Evolutionary conservation across 164 flowering plant species (phyloP), one percentile per base, ranked within the genome.

Genomic region (Akebia trifoliata): DNA sequence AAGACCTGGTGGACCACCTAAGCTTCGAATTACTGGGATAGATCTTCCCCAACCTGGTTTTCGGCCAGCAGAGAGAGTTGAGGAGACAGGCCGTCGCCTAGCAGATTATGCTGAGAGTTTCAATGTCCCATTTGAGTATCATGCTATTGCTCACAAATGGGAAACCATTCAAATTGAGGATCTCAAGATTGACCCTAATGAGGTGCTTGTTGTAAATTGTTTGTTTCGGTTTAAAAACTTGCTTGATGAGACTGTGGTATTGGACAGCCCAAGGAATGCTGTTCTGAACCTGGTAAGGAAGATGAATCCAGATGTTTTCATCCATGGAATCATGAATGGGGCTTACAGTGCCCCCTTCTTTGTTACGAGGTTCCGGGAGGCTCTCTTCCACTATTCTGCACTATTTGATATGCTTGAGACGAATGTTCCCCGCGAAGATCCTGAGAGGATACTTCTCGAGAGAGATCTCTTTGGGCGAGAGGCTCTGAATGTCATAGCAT

Each of bases 21-120:
- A 46, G 72, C 75, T 86, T 63, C 73, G 84, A 36, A 86, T 91
- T 29, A 91, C 98, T 0, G 95, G 90, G 40, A 79, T 91, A 39
- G 98, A 91, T 14, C 75, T 86, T 55, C 95, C 98, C 36, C 84
- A 78, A 65, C 90, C 95, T 29, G 98, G 98, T 14, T 86, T 86
- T 65, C 68, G 92, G 28, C 96, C 98, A 25, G 83, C 90, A 2
- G 81, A 84, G 57, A 62, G 83, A 62, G 78, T 85, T 48, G 87
- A 84, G 61, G 92, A 88, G 60, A 81, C 95, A 0, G 96, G 98
- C 6, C 79, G 78, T 5, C 74, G 96, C 6, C 72, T 91, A 54
- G 71, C 72, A 32, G 70, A 68, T 42, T 91, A 88, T 77, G 90
- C 90, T 11, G 66, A 71, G 58, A 68, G 54, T n/a, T 91, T 88